Conservation (phyloP, 257 asterid species). For the Solanum pinnatisectum region DNA sequence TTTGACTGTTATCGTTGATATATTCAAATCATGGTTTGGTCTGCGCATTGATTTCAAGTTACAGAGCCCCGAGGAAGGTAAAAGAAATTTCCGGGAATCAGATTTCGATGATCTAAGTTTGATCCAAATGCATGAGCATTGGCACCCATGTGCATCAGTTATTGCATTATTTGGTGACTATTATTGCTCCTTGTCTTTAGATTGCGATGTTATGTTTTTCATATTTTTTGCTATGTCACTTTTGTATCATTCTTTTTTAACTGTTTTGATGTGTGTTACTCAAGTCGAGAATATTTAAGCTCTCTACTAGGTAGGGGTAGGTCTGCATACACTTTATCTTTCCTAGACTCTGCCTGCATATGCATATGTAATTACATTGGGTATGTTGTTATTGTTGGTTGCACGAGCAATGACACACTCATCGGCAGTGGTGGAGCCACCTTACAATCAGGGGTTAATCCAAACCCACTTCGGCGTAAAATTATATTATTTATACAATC, state of each 20-base stretch:
- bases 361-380: too few species aligned
- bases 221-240: neutral
- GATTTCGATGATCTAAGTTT: neutral
- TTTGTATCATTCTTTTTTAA: neutral
- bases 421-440: neutral
- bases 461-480: too few species aligned
- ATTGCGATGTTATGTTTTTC: neutral
- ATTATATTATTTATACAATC: too few species aligned
- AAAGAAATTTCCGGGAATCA: neutral
- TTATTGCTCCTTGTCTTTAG: neutral
- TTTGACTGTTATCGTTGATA: conserved; percentile 41
- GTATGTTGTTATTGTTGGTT: too few species aligned
- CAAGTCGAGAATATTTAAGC: neutral
- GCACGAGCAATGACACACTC: neutral
- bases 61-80: neutral
- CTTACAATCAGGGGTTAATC: too few species aligned
- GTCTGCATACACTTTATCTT: neutral
- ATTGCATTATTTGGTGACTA: neutral
- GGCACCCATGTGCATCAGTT: neutral
- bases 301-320: neutral
- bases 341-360: too few species aligned
- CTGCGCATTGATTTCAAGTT: conserved; percentile 26
- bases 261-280: neutral
- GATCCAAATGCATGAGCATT: neutral
- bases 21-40: conserved; percentile 63